Evolutionary conservation across 805 yeast genomes (phyloP).

Genomic region (Metschnikowia lachancei): DNA sequence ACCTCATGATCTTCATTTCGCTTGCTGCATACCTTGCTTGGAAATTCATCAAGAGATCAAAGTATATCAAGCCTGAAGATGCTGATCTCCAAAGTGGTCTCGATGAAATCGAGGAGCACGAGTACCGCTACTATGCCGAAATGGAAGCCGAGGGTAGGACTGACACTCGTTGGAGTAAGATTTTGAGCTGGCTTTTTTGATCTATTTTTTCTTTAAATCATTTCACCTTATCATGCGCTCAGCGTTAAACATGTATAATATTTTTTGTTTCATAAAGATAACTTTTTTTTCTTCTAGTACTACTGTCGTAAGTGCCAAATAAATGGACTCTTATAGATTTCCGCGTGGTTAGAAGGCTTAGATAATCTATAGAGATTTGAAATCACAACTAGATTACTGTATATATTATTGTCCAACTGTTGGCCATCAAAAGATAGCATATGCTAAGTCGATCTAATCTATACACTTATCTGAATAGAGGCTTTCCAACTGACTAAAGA

Average conservation of each 20-base stretch:
- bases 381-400: neutral
- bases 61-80: conserved; percentile 40
- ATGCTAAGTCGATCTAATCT: conserved; percentile 27
- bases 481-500: conserved; percentile 50
- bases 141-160: conserved; percentile 26
- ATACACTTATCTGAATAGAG: conserved; percentile 50
- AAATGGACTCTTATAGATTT: no score
- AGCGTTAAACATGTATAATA: neutral
- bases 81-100: conserved; percentile 47
- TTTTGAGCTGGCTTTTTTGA: conserved; percentile 18
- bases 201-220: neutral
- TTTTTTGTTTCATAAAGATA: neutral
- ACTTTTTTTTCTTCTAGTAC: neutral
- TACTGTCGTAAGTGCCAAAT: no score
- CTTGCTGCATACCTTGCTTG: conserved; percentile 33
- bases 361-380: neutral
- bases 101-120: conserved; percentile 50
- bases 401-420: conserved; percentile 3
- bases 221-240: neutral
- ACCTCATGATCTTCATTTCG: conserved; percentile 62
- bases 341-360: neutral
- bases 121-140: conserved; percentile 39
- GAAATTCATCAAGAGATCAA: conserved; percentile 38
- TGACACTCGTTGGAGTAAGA: conserved; percentile 16
- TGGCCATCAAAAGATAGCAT: neutral